Evolutionary conservation across 176 grass and related monocot species (phyloP).

Genomic region (Carex cristatella): DNA sequence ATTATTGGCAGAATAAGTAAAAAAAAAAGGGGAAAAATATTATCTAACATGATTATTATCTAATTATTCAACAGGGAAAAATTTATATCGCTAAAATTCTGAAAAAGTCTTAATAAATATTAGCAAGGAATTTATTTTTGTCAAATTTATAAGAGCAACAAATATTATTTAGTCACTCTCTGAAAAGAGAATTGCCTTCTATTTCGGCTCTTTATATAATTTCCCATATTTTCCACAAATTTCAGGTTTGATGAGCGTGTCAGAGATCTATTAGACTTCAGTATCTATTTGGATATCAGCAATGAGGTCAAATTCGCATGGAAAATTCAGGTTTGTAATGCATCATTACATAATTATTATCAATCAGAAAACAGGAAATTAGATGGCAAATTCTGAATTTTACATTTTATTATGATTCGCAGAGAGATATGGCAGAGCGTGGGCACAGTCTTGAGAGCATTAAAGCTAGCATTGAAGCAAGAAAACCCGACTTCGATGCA

Average conservation of each 20-base stretch:
- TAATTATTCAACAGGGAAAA: background rate
- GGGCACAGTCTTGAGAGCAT: conserved; percentile 96
- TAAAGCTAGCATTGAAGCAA: conserved; percentile 70
- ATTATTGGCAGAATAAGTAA: background rate
- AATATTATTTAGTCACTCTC: background rate
- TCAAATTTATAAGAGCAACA: background rate
- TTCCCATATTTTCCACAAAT: background rate
- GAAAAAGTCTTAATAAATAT: background rate
- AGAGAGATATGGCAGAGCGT: conserved; percentile 92
- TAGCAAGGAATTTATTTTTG: background rate
- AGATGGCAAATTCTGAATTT: background rate
- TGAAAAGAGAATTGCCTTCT: background rate
- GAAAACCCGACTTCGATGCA: conserved; percentile 89
- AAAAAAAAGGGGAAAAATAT: background rate
- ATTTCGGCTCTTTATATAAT: background rate
- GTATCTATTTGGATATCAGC: conserved; percentile 90
- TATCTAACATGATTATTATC: background rate
- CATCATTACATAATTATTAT: background rate
- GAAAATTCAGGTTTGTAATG: conserved; percentile 84
- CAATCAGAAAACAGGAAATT: background rate
- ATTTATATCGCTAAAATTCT: background rate
- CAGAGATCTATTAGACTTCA: conserved; percentile 89
- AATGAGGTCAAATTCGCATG: conserved; percentile 86
- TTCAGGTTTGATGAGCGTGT: conserved; percentile 80
- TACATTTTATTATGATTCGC: conserved; percentile 15